Evolutionary conservation across 257 asterid species (phyloP).

Genomic region (Primulina huaijiensis): DNA sequence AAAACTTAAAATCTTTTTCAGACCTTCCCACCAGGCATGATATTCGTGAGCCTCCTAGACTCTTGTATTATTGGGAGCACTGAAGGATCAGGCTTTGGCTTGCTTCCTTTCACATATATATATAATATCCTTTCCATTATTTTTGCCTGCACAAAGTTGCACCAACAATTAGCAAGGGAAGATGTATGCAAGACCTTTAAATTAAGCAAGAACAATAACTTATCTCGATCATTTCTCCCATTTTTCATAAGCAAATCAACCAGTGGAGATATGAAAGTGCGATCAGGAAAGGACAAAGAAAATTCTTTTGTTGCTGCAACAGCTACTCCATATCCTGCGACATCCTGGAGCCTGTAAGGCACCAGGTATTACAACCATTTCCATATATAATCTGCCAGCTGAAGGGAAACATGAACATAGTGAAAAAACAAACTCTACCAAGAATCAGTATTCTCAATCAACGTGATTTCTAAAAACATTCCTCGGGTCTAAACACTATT

Average conservation of each 20-base stretch:
- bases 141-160: constrained; percentile 64
- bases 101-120: constrained; percentile 83
- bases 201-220: constrained; percentile 19
- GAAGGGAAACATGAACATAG: not conserved
- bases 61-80: constrained; percentile 80
- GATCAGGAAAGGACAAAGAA: constrained; percentile 61
- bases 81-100: constrained; percentile 84
- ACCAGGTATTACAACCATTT: constrained; percentile 24
- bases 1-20: constrained; percentile 6
- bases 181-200: constrained; percentile 16
- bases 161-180: constrained; percentile 23
- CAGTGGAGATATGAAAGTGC: constrained; percentile 66
- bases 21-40: constrained; percentile 97
- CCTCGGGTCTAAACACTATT: constrained; percentile 11
- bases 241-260: constrained; percentile 69
- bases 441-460: not conserved
- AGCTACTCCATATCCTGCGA: constrained; percentile 94
- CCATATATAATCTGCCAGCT: not conserved
- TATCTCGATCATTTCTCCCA: constrained; percentile 77
- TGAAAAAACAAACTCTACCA: not conserved
- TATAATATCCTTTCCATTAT: constrained; percentile 86
- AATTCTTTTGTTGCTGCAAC: constrained; percentile 61
- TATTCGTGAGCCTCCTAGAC: constrained; percentile 71
- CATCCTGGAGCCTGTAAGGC: constrained; percentile 79
- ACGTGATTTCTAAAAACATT: constrained; percentile 9